These are phyloP conservation scores for Cyberlindnera samutprakarnensis DNA, from an alignment of 805 yeast species.

Conservation along the genomic window DNA sequence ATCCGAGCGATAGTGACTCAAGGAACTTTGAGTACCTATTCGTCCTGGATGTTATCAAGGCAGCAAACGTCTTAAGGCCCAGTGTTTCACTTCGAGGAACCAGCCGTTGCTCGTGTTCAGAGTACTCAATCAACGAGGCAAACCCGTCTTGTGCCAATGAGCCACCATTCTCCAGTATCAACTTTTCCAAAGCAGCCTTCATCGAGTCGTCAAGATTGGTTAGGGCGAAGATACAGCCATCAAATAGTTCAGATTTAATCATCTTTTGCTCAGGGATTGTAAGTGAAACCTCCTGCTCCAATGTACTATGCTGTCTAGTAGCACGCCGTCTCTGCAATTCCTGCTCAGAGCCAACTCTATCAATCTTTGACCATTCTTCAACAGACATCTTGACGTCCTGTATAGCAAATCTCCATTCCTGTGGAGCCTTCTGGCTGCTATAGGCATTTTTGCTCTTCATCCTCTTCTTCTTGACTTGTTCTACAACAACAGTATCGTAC, in stretches of 20 bases:
- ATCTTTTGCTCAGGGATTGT: slow-evolving; percentile 1
- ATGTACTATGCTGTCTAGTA: slow-evolving; percentile 1
- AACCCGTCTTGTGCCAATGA: slow-evolving; percentile 28
- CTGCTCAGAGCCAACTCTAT: slow-evolving; percentile 21
- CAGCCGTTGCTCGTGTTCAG: slow-evolving; percentile 2
- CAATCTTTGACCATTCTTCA: slow-evolving; percentile 27
- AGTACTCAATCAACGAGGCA: slow-evolving; percentile 4
- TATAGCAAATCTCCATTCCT: slow-evolving; percentile 19
- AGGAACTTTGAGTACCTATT: slow-evolving; percentile 69
- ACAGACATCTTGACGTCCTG: slow-evolving; percentile 26
- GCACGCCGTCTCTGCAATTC: slow-evolving; percentile 10
- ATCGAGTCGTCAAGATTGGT: slow-evolving; percentile 29
- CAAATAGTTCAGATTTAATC: slow-evolving; percentile 3
- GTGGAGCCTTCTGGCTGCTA: slow-evolving; percentile 3
- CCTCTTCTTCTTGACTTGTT: slow-evolving; percentile 15
- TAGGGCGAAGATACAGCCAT: slow-evolving; percentile 31
- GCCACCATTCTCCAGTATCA: slow-evolving; percentile 40
- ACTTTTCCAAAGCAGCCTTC: slow-evolving; percentile 21
- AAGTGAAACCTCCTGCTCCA: slow-evolving; percentile 1
- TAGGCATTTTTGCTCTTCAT: slow-evolving; percentile 13
- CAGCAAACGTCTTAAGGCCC: slow-evolving; percentile 43
- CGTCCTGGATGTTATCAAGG: slow-evolving; percentile 44
- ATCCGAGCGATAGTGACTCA: slow-evolving; percentile 71
- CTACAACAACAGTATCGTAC: slow-evolving; percentile 40
- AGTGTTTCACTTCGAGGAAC: slow-evolving; percentile 7